Conservation (phyloP, 2,329 filamentous ascomycete genomes). For the Aspergillus sp. region DNA sequence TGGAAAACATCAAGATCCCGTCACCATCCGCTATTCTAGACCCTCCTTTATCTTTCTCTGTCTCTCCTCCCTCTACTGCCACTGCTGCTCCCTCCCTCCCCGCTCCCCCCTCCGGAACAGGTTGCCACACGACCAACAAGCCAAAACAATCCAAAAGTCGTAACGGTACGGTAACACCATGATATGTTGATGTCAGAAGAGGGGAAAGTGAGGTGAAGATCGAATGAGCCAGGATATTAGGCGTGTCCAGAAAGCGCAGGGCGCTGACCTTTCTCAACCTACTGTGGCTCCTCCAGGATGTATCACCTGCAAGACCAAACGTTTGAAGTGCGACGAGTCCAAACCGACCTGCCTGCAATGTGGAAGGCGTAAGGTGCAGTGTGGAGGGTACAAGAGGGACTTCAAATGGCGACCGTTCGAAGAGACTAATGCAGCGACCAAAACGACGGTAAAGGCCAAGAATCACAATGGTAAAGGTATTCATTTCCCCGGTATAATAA, state of each 20-base stretch:
- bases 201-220: constrained; percentile 2
- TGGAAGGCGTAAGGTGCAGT: constrained; percentile 54
- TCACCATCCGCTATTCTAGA: constrained; percentile 49
- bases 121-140: constrained; percentile 39
- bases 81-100: constrained; percentile 1
- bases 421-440: constrained; percentile 47
- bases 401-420: constrained; percentile 68
- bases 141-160: constrained; percentile 68
- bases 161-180: constrained; percentile 50
- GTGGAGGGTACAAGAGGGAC: constrained; percentile 66
- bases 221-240: neutral
- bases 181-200: neutral
- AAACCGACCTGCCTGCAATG: constrained; percentile 63
- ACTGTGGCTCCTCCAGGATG: constrained; percentile 46
- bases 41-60: constrained; percentile 17
- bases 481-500: neutral
- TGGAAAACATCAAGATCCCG: constrained; percentile 55
- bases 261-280: constrained; percentile 21
- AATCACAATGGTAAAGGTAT: constrained; percentile 30
- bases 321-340: constrained; percentile 65
- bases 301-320: constrained; percentile 64
- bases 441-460: constrained; percentile 33
- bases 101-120: constrained; percentile 4
- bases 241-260: constrained; percentile 8
- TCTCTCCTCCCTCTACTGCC: constrained; percentile 11